These are phyloP conservation scores for Fagopyrum esculentum DNA, from an alignment of 148 eudicot genomes.

Conservation along the genomic window DNA sequence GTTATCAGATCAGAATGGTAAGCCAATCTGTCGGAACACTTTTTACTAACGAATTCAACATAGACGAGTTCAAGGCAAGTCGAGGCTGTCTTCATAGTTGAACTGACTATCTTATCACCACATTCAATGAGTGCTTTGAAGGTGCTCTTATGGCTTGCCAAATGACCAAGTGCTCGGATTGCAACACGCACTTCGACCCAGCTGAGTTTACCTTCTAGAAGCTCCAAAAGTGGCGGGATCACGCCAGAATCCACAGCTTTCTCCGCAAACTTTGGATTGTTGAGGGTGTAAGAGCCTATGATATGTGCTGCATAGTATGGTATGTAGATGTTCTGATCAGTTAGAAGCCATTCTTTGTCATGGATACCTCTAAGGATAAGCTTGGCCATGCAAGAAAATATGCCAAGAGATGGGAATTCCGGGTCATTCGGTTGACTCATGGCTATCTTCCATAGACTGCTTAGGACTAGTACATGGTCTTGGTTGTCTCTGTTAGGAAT, in stretches of 20 bases:
- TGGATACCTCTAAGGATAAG: slow-evolving; percentile 45
- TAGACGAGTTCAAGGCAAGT: slow-evolving; percentile 21
- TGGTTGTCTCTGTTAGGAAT: slow-evolving; percentile 35
- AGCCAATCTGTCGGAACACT: slow-evolving; percentile 27
- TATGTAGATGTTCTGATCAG: slow-evolving; percentile 62
- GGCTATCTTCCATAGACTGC: slow-evolving; percentile 66
- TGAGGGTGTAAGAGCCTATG: slow-evolving; percentile 80
- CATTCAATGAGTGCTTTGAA: slow-evolving; percentile 37
- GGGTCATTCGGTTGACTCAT: slow-evolving; percentile 62
- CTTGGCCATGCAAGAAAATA: slow-evolving; percentile 62
- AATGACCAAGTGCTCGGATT: slow-evolving; percentile 69
- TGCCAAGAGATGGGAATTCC: slow-evolving; percentile 64
- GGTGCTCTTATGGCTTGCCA: slow-evolving; percentile 59
- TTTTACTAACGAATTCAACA: slow-evolving; percentile 21
- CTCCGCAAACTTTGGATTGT: slow-evolving; percentile 39
- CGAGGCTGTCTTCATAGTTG: slow-evolving; percentile 22
- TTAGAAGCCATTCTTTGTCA: slow-evolving; percentile 50
- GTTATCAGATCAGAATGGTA: slow-evolving; percentile 71
- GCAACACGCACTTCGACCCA: slow-evolving; percentile 91
- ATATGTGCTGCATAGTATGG: slow-evolving; percentile 88
- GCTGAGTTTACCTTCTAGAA: slow-evolving; percentile 57
- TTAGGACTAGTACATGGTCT: slow-evolving; percentile 55
- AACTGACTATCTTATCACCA: slow-evolving; percentile 42
- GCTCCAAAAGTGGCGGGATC: slow-evolving; percentile 57
- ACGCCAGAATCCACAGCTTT: slow-evolving; percentile 60